phyloP scores from a whole-genome alignment of 768 basidiomycete genomes.

The Aureoboletus auriporus region DNA sequence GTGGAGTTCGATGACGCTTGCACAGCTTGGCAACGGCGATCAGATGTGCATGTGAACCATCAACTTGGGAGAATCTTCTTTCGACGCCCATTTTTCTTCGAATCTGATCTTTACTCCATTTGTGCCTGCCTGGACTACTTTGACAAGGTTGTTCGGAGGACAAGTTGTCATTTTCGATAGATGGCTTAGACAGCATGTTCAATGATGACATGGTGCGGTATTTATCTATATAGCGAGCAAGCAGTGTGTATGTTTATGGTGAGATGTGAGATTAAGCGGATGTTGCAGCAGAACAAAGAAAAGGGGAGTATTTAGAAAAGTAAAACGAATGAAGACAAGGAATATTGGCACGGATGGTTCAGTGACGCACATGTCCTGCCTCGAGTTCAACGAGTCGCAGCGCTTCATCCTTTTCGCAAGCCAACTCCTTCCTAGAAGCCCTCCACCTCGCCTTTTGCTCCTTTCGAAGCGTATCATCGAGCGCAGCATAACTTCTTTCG shows the following conservation, averaged over 20 bases:
- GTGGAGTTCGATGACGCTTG: constrained; percentile 9
- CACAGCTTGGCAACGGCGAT: constrained; percentile 22
- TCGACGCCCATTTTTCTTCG: constrained; percentile 1
- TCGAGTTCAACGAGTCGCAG: constrained; percentile 10
- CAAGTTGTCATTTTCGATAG: background rate
- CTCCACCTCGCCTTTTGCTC: constrained; percentile 33
- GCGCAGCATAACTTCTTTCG: constrained; percentile 25
- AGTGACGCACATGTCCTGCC: constrained; percentile 2
- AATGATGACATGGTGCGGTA: background rate
- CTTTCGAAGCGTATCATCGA: constrained; percentile 36
- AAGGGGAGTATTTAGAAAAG: no score
- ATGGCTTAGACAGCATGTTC: constrained; percentile 1
- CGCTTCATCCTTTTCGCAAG: constrained; percentile 1
- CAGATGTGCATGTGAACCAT: constrained; percentile 11
- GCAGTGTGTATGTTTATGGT: no score
- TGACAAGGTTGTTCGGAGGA: background rate
- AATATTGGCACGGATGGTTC: background rate
- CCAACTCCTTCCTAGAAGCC: constrained; percentile 15
- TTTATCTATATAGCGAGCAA: background rate
- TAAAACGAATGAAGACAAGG: background rate
- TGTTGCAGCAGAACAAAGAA: background rate
- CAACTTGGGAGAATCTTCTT: background rate
- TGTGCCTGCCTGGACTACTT: background rate
- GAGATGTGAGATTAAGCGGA: no score
- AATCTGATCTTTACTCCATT: background rate